Conservation (phyloP, 805 yeast genomes). For the Zygosaccharomyces pseudorouxii region DNA sequence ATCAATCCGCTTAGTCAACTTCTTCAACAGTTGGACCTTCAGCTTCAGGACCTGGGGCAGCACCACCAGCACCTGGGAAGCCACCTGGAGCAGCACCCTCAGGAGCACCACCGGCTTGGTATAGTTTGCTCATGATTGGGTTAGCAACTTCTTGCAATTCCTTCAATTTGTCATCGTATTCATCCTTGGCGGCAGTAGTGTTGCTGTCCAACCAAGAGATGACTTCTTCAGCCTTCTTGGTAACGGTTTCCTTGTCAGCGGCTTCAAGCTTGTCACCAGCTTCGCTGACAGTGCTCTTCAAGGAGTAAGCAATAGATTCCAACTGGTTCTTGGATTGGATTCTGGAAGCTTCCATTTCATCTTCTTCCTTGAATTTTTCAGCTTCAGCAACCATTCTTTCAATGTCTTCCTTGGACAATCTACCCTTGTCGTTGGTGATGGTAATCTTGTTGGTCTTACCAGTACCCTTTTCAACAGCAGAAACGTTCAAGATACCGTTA, state of each 20-base stretch:
- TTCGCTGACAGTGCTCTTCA: slow-evolving; percentile 77
- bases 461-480: slow-evolving; percentile 98
- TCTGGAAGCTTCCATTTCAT: slow-evolving; percentile 90
- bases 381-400: slow-evolving; percentile 98
- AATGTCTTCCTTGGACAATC: slow-evolving; percentile 95
- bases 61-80: slow-evolving; percentile 56
- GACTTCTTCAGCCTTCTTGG: slow-evolving; percentile 79
- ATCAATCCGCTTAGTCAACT: slow-evolving; percentile 51
- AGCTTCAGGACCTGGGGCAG: slow-evolving; percentile 58
- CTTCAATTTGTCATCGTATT: slow-evolving; percentile 90
- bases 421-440: slow-evolving; percentile 98
- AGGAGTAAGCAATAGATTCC: slow-evolving; percentile 92
- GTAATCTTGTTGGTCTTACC: slow-evolving; percentile 97
- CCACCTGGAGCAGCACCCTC: slow-evolving; percentile 65
- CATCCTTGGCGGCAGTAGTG: slow-evolving; percentile 90
- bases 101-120: slow-evolving; percentile 85
- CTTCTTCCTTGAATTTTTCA: slow-evolving; percentile 96
- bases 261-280: slow-evolving; percentile 76
- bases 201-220: slow-evolving; percentile 89
- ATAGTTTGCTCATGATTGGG: slow-evolving; percentile 96
- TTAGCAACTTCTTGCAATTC: slow-evolving; percentile 93
- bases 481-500: slow-evolving; percentile 94
- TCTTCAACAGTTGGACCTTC: slow-evolving; percentile 77
- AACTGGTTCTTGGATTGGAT: slow-evolving; percentile 92
- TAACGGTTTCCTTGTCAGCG: slow-evolving; percentile 66